Base-by-base conservation (phyloP, 805 yeast species). In the Danielozyma ontarioensis region DNA sequence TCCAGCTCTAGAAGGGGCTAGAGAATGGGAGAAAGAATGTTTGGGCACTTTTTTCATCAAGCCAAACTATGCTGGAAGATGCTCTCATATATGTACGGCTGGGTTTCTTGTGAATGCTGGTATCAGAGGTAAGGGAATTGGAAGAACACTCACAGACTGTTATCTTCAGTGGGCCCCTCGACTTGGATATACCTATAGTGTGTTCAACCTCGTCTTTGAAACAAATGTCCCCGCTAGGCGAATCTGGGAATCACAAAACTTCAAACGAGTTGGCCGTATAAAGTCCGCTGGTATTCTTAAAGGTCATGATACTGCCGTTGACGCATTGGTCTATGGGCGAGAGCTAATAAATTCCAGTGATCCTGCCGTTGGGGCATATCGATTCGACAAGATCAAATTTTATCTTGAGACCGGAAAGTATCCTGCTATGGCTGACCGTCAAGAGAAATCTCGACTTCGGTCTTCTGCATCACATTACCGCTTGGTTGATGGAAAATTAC, bases 21-120 rank as follows among this genome's bases (percentile, higher is more conserved):
- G 81, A 32, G 87, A 82, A 51, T 89, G 97, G 96, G 94, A 88
- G 39, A 86, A 84, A 47, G 89, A 83, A 52, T 90, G 97, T 53
- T 65, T 93, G 29, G 98, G 97, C 1, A 74, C 89, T 2, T 88
- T 90, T 51, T 80, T 73, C 53, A 71, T 90, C 40, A 83, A 83
- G 43, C 93, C 97, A 2, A 83, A 86, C 48, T 90, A 81, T 52
- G 96, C 97, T 0, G 97, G 97, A 2, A 67, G 97, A 28, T 82
- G 93, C 13, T 78, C 95, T 0, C 97, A 90, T 52, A 81, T 93
- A n/a, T 88, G 95, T 47, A 84, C 95, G 0, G 95, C 86, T 2
- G 81, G 82, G 14, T 83, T 90, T 46, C 62, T 90, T 23, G 97
- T 90, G 2, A 88, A 90, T 57, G 93, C 95, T 3, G 95, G 95